Evolutionary conservation across 495 filamentous ascomycete genomes (phyloP).

Genomic region (Diplogelasinospora grovesii): DNA sequence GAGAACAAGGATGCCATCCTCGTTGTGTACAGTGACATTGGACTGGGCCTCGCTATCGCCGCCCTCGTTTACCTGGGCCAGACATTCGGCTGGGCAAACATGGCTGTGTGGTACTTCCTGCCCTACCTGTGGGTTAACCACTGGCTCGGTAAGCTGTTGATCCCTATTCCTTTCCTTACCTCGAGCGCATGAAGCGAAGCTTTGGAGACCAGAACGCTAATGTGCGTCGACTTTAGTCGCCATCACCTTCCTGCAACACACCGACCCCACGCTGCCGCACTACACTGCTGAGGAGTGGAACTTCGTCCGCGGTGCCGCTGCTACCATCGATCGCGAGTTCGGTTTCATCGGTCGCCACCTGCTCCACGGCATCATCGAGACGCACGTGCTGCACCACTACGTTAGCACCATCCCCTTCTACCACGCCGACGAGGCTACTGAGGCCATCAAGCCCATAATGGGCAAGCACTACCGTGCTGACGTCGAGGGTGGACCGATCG

Average conservation of each 20-base stretch:
- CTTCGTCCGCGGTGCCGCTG: constrained; percentile 76
- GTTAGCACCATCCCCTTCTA: constrained; percentile 84
- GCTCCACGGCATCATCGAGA: constrained; percentile 88
- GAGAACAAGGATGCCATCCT: constrained; percentile 81
- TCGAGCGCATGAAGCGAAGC: neutral
- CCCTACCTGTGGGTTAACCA: constrained; percentile 99
- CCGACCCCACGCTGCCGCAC: constrained; percentile 79
- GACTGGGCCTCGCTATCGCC: constrained; percentile 52
- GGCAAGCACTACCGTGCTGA: constrained; percentile 73
- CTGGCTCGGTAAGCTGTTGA: constrained; percentile 70
- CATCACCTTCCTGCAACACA: constrained; percentile 89
- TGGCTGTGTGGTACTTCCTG: constrained; percentile 87
- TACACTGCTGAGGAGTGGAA: constrained; percentile 72
- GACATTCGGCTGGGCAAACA: constrained; percentile 76
- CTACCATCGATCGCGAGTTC: constrained; percentile 84
- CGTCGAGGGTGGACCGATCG: constrained; percentile 54
- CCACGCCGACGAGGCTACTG: constrained; percentile 79
- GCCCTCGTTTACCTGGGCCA: constrained; percentile 53
- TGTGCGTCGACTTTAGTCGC: constrained; percentile 50
- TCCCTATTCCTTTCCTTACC: neutral
- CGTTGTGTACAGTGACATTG: constrained; percentile 78
- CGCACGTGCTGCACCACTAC: constrained; percentile 86
- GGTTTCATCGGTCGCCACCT: constrained; percentile 82
- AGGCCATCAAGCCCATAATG: constrained; percentile 78
- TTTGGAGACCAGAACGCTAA: constrained; percentile 1